Base-by-base conservation (phyloP, 768 basidiomycete species). In the Hericium rajendrae region DNA sequence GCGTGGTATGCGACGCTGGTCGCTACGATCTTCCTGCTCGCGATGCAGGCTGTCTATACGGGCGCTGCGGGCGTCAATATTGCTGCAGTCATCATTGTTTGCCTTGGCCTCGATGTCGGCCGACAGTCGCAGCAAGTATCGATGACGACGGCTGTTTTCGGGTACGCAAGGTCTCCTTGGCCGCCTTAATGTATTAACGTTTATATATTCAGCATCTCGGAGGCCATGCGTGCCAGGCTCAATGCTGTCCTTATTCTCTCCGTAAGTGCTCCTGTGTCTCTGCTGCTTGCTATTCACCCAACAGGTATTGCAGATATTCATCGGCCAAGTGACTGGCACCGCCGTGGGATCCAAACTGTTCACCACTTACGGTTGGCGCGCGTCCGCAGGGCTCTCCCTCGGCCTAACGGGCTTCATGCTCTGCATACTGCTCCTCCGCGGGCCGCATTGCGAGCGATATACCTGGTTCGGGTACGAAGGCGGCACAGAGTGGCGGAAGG, bases 1-100 rank as follows among this genome's bases (percentile, higher is more conserved):
- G 69, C 72, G 2, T 77, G 75, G 74, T 59, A 70, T 2, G 73
- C 71, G 13, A 69, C 73, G n/a, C 60, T 76, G 9, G n/a, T 71
- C 3, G 72, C 71, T 0, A 57, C 70, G 9, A 38, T 63, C 13
- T 53, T 60, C 16, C 53, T 69, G 53, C 4, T 68, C 0, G 32
- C 57, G 12, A 61, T 60, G 6, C 63, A 64, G 54, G 64, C 56
- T 1, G 65, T 73, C n/a, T 70, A 72, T 6, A 55, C 70, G 3
- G 70, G 64, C 0, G 71, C 67, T 0, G 75, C 70, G 3, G 63
- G 71, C 3, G 57, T 67, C 16, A 70, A 61, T 58, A 63, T 75
- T 3, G 70, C 66, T 1, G 72, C 69, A 1, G 68, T 74, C 3
- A 67, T 70, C 48, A 62, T 76, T n/a, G 61, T 65, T 1, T 71